Evolutionary conservation across 2,329 filamentous ascomycete genomes (phyloP), one percentile per base, ranked within the genome.

Genomic region (Trichoderma gracile): DNA sequence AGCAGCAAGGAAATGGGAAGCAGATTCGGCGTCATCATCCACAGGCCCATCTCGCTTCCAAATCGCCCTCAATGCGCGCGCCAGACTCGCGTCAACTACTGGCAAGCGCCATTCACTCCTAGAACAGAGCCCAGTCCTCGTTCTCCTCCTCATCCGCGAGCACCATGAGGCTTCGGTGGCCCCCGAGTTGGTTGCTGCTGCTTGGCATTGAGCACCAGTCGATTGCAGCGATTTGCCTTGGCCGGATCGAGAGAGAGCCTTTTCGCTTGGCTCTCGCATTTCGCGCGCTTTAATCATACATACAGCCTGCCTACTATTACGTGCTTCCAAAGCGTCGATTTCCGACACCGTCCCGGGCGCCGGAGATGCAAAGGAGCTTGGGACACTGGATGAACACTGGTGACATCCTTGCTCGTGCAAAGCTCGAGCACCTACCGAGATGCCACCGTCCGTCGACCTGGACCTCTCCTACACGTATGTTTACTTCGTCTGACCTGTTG

Each of bases 121-220:
- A 38, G n/a, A 45, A 17, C 8, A 45, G 40, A 52, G 38, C 58
- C 58, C 6, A 21, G 47, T n/a, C 33, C 9, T 47, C 9, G 10
- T 47, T 7, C 55, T 21, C 43, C 55, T 46, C 25, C 55, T 21
- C 43, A 43, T 46, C 25, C 40, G 25, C 46, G 42, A 40, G 58
- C 49, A 53, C 33, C 49, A 45, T 33, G 33, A 49, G 47, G 47
- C 40, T 23, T 53, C 45, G 47, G 38, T 42, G 57, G 30, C 14
- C 14, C 43, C 57, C 47, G 38, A 50, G 33, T 42, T 45, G 45
- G 40, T 38, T 38, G 33, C 33, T 43, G 49, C 49, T 25, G n/a
- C 57, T 60, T 60, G 58, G 58, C 58, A 62, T 54, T 40, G 49
- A 43, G 33, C 33, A 9, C 58, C 58, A n/a, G 40, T 47, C 49